Conservation (phyloP, 768 basidiomycete species). For the Russula sp. region DNA sequence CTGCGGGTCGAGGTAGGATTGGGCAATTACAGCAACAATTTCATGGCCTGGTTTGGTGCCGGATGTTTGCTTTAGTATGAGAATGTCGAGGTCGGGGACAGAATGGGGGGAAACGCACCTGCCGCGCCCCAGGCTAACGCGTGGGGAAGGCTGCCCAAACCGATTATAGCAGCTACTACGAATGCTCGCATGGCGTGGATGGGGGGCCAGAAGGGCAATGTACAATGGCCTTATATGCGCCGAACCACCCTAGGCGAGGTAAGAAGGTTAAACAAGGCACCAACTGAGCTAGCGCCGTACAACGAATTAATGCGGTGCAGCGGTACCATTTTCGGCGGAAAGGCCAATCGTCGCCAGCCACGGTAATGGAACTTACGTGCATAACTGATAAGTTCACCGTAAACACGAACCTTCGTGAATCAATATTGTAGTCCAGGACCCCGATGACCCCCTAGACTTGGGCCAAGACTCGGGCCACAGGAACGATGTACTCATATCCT, state of each 20-base stretch:
- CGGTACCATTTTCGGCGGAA: no score
- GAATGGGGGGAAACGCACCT: background rate
- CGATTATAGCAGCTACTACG: conserved; percentile 1
- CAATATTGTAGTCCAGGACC: no score
- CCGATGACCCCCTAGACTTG: background rate
- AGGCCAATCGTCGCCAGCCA: no score
- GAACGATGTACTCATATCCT: background rate
- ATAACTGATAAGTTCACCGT: no score
- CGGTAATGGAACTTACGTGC: no score
- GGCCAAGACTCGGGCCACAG: background rate
- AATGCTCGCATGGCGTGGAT: conserved; percentile 7
- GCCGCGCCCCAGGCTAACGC: conserved; percentile 24
- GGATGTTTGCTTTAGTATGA: background rate
- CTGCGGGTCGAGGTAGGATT: conserved; percentile 80
- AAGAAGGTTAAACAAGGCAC: background rate
- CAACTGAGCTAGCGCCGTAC: background rate
- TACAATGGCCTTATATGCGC: background rate
- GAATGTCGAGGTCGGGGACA: no score
- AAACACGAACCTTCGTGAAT: no score
- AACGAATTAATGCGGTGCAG: background rate
- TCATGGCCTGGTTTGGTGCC: conserved; percentile 62
- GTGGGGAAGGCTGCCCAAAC: background rate
- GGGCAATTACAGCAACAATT: conserved; percentile 90
- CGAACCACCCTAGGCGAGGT: no score
- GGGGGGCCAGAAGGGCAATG: background rate